Conservation (phyloP, 768 basidiomycete species). For the Lactarius indigo region DNA sequence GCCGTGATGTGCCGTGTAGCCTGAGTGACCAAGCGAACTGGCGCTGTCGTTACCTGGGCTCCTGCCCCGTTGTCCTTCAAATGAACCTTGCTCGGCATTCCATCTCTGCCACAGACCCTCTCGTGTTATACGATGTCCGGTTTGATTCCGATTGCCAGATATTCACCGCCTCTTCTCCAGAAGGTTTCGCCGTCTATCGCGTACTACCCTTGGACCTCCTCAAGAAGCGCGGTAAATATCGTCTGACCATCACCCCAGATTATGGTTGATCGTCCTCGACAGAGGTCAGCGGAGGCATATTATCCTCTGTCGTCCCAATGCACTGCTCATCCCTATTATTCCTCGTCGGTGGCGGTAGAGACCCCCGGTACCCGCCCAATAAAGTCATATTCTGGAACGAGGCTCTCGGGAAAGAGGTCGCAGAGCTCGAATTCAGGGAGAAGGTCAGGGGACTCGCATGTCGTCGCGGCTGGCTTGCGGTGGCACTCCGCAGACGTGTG, state of each 20-base stretch:
- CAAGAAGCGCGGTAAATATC: slow-evolving; percentile 68
- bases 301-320: slow-evolving; percentile 71
- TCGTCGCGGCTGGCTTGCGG: slow-evolving; percentile 79
- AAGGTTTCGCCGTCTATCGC: slow-evolving; percentile 81
- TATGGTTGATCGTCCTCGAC: slow-evolving; percentile 26
- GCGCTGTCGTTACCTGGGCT: slow-evolving; percentile 7
- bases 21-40: neutral
- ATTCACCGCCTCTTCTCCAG: slow-evolving; percentile 75
- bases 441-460: slow-evolving; percentile 76
- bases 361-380: slow-evolving; percentile 86
- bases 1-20: slow-evolving; percentile 8
- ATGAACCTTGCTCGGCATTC: slow-evolving; percentile 89
- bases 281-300: slow-evolving; percentile 80
- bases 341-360: slow-evolving; percentile 82
- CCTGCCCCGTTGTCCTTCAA: slow-evolving; percentile 29
- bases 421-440: slow-evolving; percentile 87
- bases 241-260: slow-evolving; percentile 8
- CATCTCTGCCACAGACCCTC: slow-evolving; percentile 70
- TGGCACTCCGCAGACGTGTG: slow-evolving; percentile 74
- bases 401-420: slow-evolving; percentile 67
- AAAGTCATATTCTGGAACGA: slow-evolving; percentile 93
- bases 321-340: slow-evolving; percentile 82
- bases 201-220: slow-evolving; percentile 72
- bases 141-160: slow-evolving; percentile 79
- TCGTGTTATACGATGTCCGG: slow-evolving; percentile 71